Conservation (phyloP, 148 eudicot genomes). For the Persicaria tinctoria region DNA sequence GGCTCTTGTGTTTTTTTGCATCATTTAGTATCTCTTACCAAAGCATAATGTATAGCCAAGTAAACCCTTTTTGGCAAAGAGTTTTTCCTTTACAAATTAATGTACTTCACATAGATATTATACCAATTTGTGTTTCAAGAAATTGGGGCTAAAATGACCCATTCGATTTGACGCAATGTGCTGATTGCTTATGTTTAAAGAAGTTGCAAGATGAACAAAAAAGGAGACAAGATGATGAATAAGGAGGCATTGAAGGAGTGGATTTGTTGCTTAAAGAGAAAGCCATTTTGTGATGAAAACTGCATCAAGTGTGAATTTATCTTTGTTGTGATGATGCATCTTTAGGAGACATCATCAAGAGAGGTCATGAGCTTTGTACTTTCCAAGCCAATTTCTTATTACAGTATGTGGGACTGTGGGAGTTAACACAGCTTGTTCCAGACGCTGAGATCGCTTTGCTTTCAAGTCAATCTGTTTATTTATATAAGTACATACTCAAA, state of each 20-base stretch:
- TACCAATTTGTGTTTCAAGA: background rate
- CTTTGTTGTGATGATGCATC: background rate
- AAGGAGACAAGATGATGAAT: background rate
- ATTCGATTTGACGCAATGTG: too few relatives aligned
- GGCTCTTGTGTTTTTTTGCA: background rate
- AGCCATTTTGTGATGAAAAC: background rate
- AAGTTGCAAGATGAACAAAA: background rate
- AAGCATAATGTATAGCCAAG: background rate
- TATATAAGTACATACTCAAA: background rate
- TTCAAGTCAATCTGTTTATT: background rate
- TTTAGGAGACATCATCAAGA: background rate
- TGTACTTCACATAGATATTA: background rate
- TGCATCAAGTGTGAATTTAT: background rate
- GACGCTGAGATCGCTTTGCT: conserved; percentile 9
- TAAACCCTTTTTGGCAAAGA: background rate
- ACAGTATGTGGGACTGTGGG: background rate
- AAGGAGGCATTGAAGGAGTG: background rate
- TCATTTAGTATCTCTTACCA: background rate
- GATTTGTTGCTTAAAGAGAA: conserved; percentile 4
- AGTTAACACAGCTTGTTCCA: background rate
- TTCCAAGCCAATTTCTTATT: background rate
- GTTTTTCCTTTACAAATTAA: background rate
- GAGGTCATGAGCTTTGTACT: background rate
- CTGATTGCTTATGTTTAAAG: too few relatives aligned
- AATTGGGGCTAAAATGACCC: too few relatives aligned